These are phyloP conservation scores for Lactarius sp. DNA, from an alignment of 768 basidiomycete genomes.

Conservation along the genomic window DNA sequence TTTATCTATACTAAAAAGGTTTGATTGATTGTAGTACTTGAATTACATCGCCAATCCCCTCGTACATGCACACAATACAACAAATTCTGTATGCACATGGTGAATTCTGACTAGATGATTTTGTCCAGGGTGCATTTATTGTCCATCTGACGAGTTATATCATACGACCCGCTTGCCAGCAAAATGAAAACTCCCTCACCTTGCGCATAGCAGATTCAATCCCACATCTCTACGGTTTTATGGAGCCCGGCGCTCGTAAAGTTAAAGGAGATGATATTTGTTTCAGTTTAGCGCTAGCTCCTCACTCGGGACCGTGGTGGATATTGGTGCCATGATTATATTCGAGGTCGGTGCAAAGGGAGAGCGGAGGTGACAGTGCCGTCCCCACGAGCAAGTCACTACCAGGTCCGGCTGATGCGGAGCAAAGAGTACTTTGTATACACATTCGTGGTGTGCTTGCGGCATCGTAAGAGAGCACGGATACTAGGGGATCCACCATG, in stretches of 20 bases:
- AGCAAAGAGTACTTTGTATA: conserved; percentile 89
- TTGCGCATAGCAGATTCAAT: conserved; percentile 89
- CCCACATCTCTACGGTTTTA: conserved; percentile 72
- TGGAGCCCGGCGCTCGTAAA: conserved; percentile 81
- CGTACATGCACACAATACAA: conserved; percentile 82
- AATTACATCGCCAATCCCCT: conserved; percentile 90
- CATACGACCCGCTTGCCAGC: conserved; percentile 75
- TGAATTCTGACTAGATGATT: conserved; percentile 64
- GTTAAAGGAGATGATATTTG: conserved; percentile 73
- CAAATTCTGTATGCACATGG: conserved; percentile 91
- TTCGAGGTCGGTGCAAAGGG: conserved; percentile 49
- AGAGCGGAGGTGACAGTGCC: conserved; percentile 69
- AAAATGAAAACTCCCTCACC: conserved; percentile 84
- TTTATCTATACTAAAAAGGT: not conserved
- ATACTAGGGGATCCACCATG: conserved; percentile 82
- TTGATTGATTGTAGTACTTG: conserved; percentile 55
- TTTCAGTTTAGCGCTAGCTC: conserved; percentile 88
- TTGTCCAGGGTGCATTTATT: conserved; percentile 49
- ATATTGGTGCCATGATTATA: conserved; percentile 59
- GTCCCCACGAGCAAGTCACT: conserved; percentile 81
- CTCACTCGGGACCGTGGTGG: conserved; percentile 70
- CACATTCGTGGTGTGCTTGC: conserved; percentile 77
- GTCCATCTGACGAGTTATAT: conserved; percentile 96
- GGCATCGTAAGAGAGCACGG: conserved; percentile 76
- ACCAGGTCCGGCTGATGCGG: conserved; percentile 83